A percentile compares a stretch with the other conserved stretches of the same genome.
phyloP scores from a whole-genome alignment of 169 alveolate species.

The Plasmodium fragile region DNA sequence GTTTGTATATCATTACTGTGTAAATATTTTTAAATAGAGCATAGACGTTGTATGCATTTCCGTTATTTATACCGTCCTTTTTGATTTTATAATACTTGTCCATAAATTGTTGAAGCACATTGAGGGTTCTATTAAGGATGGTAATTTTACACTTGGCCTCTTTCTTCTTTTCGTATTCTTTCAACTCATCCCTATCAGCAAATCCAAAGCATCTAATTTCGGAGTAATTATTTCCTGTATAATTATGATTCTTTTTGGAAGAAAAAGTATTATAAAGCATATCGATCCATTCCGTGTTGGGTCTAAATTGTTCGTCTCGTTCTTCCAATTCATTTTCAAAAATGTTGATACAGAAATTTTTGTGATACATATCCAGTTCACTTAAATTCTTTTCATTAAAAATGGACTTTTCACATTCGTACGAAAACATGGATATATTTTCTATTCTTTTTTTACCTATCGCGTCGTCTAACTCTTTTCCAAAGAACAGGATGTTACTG shows the following conservation, averaged over 20 bases:
- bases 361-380: constrained; percentile 46
- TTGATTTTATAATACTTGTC: constrained; percentile 36
- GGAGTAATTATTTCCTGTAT: constrained; percentile 13
- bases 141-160: constrained; percentile 43
- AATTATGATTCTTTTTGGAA: constrained; percentile 35
- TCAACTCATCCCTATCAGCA: constrained; percentile 57
- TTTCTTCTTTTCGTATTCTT: constrained; percentile 40
- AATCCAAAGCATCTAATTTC: constrained; percentile 69
- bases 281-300: constrained; percentile 55
- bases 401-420: constrained; percentile 68
- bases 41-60: constrained; percentile 53
- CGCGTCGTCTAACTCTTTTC: constrained; percentile 37
- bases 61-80: constrained; percentile 45
- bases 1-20: constrained; percentile 34
- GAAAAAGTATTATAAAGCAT: constrained; percentile 51
- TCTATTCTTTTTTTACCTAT: constrained; percentile 45
- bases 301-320: constrained; percentile 9
- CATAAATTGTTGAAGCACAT: constrained; percentile 60
- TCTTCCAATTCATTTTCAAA: constrained; percentile 23
- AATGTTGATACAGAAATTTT: constrained; percentile 40
- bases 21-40: constrained; percentile 43
- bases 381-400: constrained; percentile 32
- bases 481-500: constrained; percentile 22
- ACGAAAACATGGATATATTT: constrained; percentile 67
- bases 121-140: constrained; percentile 19